Evolutionary conservation across 1,284 basidiomycete species (phyloP).

Genomic region (Afroboletus lepidellus): DNA sequence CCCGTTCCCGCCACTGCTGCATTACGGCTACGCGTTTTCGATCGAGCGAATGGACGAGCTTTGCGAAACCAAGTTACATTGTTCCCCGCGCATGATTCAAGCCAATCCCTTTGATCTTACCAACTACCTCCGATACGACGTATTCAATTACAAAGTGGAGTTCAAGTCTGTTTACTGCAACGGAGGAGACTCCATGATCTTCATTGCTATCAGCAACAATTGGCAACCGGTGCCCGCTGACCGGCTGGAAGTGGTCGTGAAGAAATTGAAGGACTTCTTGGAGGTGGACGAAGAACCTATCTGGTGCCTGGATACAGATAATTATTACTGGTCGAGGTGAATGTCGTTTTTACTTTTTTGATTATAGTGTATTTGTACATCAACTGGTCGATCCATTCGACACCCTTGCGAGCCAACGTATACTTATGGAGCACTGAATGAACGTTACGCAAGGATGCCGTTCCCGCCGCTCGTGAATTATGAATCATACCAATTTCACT

Average conservation of each 20-base stretch:
- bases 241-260: not conserved
- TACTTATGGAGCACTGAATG: too few relatives aligned
- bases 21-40: not conserved
- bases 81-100: too few relatives aligned
- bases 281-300: constrained; percentile 1
- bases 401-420: too few relatives aligned
- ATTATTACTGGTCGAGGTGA: too few relatives aligned
- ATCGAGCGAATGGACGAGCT: not conserved
- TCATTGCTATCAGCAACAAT: not conserved
- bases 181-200: not conserved
- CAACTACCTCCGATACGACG: not conserved
- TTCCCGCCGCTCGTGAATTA: too few relatives aligned
- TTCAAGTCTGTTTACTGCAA: not conserved
- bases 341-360: too few relatives aligned
- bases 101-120: too few relatives aligned
- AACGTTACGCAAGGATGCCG: too few relatives aligned
- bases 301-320: not conserved
- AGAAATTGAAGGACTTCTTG: not conserved
- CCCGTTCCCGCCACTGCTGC: not conserved
- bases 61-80: too few relatives aligned
- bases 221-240: not conserved
- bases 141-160: not conserved
- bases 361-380: too few relatives aligned
- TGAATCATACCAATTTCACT: too few relatives aligned
- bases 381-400: too few relatives aligned